These are phyloP conservation scores for Coniosporium tulheliwenetii DNA, from an alignment of 2,329 filamentous ascomycete genomes.

Conservation along the genomic window DNA sequence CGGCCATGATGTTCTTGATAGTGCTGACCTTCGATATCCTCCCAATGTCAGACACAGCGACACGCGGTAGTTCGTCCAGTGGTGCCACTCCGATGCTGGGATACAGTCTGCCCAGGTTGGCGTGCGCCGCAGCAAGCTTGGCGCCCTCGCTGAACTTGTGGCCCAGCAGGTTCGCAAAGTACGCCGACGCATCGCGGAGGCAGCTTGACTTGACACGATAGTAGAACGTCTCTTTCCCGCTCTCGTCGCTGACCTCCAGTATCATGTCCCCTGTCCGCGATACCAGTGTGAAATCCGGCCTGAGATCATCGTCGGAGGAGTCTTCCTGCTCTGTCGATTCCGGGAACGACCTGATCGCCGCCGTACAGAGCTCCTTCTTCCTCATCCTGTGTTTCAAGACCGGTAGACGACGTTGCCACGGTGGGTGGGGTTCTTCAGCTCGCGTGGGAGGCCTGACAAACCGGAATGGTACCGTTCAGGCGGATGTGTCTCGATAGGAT, in stretches of 20 bases:
- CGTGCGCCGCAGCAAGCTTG: constrained; percentile 36
- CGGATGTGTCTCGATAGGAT: no score
- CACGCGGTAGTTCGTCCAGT: constrained; percentile 40
- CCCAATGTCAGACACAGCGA: constrained; percentile 52
- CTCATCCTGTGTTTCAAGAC: no score
- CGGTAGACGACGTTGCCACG: no score
- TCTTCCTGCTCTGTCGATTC: no score
- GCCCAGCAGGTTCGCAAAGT: constrained; percentile 53
- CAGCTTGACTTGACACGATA: constrained; percentile 45
- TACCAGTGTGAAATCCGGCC: neutral
- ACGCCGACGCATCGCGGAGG: constrained; percentile 48
- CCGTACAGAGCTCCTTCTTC: no score
- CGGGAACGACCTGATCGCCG: no score
- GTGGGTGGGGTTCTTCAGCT: no score
- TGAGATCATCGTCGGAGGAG: no score
- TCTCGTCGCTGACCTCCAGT: constrained; percentile 50
- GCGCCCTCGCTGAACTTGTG: constrained; percentile 47
- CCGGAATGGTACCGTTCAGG: no score
- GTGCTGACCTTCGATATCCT: constrained; percentile 45
- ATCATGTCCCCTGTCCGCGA: constrained; percentile 44
- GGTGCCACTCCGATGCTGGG: constrained; percentile 34
- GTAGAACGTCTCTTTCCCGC: constrained; percentile 35
- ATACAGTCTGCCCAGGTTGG: constrained; percentile 30
- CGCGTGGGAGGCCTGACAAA: no score
- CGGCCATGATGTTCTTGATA: constrained; percentile 47